A percentile compares a stretch with the other conserved stretches of the same genome.
phyloP scores from a whole-genome alignment of 2,329 filamentous ascomycete species.

The Sporothrix sp. region DNA sequence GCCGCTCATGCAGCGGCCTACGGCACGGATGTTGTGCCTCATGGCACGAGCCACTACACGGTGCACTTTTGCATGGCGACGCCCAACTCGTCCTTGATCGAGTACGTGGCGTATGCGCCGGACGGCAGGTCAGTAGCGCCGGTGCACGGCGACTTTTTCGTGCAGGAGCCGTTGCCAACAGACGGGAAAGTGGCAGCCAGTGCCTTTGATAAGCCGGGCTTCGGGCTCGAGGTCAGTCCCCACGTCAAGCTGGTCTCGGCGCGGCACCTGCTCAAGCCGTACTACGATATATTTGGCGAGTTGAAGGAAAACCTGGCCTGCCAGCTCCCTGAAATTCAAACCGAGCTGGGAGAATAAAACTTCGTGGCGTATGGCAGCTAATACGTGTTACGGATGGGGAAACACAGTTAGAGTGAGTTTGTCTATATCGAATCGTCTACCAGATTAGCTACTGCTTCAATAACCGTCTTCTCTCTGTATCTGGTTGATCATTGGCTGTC shows the following conservation, averaged over 20 bases:
- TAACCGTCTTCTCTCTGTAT: constrained; percentile 16
- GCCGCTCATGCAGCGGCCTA: constrained; percentile 84
- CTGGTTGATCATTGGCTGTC: constrained; percentile 13
- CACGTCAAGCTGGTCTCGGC: constrained; percentile 73
- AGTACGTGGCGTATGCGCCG: constrained; percentile 87
- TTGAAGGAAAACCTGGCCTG: not conserved
- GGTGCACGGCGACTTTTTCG: constrained; percentile 84
- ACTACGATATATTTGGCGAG: constrained; percentile 9
- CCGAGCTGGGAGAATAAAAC: too few relatives aligned
- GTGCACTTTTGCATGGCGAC: constrained; percentile 95
- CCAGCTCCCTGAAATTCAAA: too few relatives aligned
- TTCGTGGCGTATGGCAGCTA: too few relatives aligned
- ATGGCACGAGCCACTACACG: constrained; percentile 86
- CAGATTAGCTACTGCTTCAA: not conserved
- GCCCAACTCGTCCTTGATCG: constrained; percentile 87
- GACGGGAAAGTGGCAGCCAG: constrained; percentile 72
- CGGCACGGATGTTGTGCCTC: constrained; percentile 86
- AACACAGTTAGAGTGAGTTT: not conserved
- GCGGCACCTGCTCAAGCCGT: constrained; percentile 58
- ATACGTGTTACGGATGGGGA: not conserved
- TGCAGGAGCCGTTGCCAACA: constrained; percentile 79
- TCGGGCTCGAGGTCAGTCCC: constrained; percentile 80
- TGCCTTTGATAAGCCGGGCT: constrained; percentile 79
- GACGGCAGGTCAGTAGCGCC: constrained; percentile 84
- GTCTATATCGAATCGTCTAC: not conserved